Base-by-base conservation (phyloP, 139 green algal genomes). In the Auxenochlorella protothecoides region DNA sequence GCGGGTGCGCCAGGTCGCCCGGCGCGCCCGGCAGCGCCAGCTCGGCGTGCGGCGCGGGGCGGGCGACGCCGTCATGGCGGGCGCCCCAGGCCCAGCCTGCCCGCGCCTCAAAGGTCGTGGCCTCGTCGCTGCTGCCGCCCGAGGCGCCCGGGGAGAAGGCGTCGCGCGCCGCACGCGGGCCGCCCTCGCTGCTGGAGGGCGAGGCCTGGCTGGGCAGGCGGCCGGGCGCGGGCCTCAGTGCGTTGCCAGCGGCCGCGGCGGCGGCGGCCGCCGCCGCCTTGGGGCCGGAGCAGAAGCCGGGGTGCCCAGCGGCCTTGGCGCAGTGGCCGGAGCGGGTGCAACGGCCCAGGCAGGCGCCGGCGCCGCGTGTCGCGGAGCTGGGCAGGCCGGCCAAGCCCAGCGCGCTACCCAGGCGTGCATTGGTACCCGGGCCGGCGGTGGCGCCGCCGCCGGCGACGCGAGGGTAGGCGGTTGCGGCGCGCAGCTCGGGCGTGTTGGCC, bases 281-380 rank as follows among this genome's bases (percentile, higher is more conserved):
- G 57, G 75, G 79, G 4, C 81, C 81, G 6, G 78, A 74, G 72
- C 81, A 86, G 73, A 84, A 86, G 56, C 81, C 81, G 64, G 82
- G 81, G 59, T 86, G 85, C 44, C 81, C 81, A 0, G 79, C 75
- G 4, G 72, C 68, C 60, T 88, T 84, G 53, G 75, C 81, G 81
- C 85, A 90, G 73, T 81, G 81, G 9, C 69, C 54, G 6, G 74
- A 86, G 68, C 85, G 78, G 0, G 69, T 59, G 71, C 85, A 90
- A 64, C 72, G 53, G 15, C 67, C 77, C 5, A 63, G 27, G 27
- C 27, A 44, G 27, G 27, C 27, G 27, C 27, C 27, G 27, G 27
- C 27, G 27, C 27, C 27, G 27, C 27, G 27, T 44, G 27, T 44
- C 27, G 27, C 27, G 27, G 27, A 44, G 27, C 27, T 44, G 27